Conservation (phyloP, 2,329 filamentous ascomycete species). For the Aspergillus versicolor region DNA sequence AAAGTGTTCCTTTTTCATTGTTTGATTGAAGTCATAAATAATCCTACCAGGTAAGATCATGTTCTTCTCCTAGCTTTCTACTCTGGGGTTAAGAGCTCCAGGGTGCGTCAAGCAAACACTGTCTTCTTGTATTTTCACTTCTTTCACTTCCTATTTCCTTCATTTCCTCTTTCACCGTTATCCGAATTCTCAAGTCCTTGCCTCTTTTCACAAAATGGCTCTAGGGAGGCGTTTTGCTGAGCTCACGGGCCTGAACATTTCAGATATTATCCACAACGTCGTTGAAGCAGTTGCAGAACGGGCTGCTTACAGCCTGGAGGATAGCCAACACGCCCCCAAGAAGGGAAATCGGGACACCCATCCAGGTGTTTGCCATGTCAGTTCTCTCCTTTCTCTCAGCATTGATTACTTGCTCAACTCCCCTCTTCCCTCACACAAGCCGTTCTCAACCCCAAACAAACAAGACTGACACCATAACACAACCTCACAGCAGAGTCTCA, state of each 20-base stretch:
- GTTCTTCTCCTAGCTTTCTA: not conserved
- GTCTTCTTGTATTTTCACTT: not conserved
- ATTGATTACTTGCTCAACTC: not conserved
- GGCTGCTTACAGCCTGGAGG: slow-evolving; percentile 12
- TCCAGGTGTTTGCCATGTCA: slow-evolving; percentile 46
- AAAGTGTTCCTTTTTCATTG: not conserved
- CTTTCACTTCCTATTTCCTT: not conserved
- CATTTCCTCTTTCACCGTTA: not conserved
- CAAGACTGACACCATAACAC: not conserved
- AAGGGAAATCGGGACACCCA: slow-evolving; percentile 45
- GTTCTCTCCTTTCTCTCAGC: slow-evolving; percentile 3
- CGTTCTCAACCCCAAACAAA: not conserved
- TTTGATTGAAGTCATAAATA: not conserved
- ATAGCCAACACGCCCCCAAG: slow-evolving; percentile 26
- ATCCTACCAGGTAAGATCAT: not conserved
- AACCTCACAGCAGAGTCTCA: not conserved
- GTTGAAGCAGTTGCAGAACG: slow-evolving; percentile 14
- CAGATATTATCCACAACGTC: slow-evolving; percentile 13
- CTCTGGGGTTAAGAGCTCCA: not conserved
- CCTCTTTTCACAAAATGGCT: slow-evolving; percentile 6
- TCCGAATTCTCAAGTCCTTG: not conserved
- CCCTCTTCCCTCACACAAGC: not conserved
- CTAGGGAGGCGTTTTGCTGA: slow-evolving; percentile 5
- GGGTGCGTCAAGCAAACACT: not conserved
- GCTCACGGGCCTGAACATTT: slow-evolving; percentile 10